Evolutionary conservation across 2,329 filamentous ascomycete genomes (phyloP).

Genomic region (Teratosphaeriaceae sp.): DNA sequence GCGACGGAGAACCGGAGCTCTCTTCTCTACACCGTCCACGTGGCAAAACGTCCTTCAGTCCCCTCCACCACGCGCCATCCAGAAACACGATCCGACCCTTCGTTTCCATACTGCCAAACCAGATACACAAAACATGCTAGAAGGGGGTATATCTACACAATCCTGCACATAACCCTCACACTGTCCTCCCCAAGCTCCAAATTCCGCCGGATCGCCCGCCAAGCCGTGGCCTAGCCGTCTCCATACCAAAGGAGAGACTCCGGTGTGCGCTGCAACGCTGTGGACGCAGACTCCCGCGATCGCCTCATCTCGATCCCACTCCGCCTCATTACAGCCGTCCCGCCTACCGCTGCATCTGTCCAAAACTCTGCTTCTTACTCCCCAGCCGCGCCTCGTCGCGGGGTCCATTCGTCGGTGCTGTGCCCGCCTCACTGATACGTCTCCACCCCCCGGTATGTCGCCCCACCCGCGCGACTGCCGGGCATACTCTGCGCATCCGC

Average conservation of each 20-base stretch:
- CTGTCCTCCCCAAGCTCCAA: not conserved
- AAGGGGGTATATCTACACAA: constrained; percentile 5
- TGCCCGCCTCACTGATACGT: constrained; percentile 4
- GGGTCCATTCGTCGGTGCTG: not conserved
- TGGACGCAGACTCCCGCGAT: no score
- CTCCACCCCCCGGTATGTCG: constrained; percentile 7
- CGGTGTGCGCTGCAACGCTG: no score
- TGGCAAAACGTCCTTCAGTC: no score
- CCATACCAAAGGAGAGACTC: no score
- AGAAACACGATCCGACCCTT: not conserved
- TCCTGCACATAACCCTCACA: not conserved
- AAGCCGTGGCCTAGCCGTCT: no score
- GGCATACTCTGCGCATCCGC: not conserved
- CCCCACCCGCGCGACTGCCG: not conserved
- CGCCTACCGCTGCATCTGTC: no score
- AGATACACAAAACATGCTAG: not conserved
- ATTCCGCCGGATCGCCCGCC: no score
- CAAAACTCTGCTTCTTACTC: not conserved
- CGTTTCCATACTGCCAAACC: not conserved
- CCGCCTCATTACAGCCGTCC: not conserved
- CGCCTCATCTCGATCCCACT: no score
- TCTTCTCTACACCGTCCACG: not conserved
- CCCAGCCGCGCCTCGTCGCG: not conserved
- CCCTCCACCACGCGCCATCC: no score
- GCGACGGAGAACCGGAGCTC: not conserved